Conservation (phyloP, 192 early-diverging fungal species). For the Phycomyces blakesleeanus region DNA sequence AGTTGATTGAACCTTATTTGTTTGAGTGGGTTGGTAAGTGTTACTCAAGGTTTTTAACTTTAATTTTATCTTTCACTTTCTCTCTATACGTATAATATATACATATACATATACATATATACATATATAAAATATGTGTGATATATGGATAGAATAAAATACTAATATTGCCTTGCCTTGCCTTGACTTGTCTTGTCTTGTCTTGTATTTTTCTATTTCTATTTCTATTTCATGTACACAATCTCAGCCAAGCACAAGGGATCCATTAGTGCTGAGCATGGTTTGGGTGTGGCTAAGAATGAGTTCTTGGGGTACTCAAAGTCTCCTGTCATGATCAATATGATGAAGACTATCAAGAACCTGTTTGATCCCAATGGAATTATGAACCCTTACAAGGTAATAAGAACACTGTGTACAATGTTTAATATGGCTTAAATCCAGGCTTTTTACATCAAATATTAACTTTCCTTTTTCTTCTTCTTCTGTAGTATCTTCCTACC, state of each 20-base stretch:
- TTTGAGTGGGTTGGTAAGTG: conserved; percentile 80
- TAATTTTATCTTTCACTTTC: too few species aligned
- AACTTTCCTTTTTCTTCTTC: too few species aligned
- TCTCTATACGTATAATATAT: background rate
- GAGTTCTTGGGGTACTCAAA: conserved; percentile 81
- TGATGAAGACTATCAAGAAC: conserved; percentile 86
- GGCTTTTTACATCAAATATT: too few species aligned
- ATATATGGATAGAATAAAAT: too few species aligned
- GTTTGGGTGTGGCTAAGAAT: conserved; percentile 75
- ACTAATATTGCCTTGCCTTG: background rate
- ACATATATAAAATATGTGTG: too few species aligned
- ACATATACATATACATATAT: background rate
- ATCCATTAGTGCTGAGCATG: conserved; percentile 40
- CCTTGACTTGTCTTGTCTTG: background rate
- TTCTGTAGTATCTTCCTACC: conserved; percentile 9
- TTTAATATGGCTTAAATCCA: too few species aligned
- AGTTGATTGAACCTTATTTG: conserved; percentile 86
- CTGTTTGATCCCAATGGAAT: conserved; percentile 93
- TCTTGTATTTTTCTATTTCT: background rate
- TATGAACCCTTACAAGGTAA: conserved; percentile 81
- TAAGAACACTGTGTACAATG: too few species aligned
- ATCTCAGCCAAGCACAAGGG: conserved; percentile 36
- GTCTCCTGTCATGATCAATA: conserved; percentile 68
- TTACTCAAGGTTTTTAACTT: too few species aligned
- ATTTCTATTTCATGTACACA: background rate